These are phyloP conservation scores for Cercospora citrullina DNA, from an alignment of 2,329 filamentous ascomycete species.

Conservation along the genomic window DNA sequence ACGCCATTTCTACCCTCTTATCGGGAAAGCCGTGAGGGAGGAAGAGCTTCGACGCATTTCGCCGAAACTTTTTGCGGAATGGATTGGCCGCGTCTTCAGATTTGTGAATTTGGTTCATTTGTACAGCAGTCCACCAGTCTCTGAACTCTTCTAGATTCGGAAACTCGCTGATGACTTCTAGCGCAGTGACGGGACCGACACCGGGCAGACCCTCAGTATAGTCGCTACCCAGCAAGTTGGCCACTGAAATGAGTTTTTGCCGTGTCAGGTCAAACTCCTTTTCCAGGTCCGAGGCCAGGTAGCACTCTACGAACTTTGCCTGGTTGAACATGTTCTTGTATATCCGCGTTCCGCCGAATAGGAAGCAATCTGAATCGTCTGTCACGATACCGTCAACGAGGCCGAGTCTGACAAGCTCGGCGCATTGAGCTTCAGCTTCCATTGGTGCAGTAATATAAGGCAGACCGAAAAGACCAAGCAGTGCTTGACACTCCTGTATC, in stretches of 20 bases:
- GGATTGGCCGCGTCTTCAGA: slow-evolving; percentile 55
- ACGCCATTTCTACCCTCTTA: slow-evolving; percentile 75
- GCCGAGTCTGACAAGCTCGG: slow-evolving; percentile 79
- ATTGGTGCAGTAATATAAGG: slow-evolving; percentile 97
- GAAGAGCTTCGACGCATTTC: slow-evolving; percentile 82
- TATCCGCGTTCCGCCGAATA: slow-evolving; percentile 92
- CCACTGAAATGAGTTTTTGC: slow-evolving; percentile 83
- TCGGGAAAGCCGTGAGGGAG: slow-evolving; percentile 79
- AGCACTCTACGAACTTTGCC: slow-evolving; percentile 97
- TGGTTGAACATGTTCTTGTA: slow-evolving; percentile 99
- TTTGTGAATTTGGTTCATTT: slow-evolving; percentile 64
- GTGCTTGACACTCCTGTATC: slow-evolving; percentile 90
- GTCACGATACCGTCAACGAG: slow-evolving; percentile 97
- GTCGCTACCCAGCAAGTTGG: slow-evolving; percentile 87
- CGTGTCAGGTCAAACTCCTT: slow-evolving; percentile 85
- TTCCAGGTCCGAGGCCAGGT: slow-evolving; percentile 78
- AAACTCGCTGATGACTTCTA: slow-evolving; percentile 94
- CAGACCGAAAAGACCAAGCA: slow-evolving; percentile 85
- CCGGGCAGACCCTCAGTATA: slow-evolving; percentile 91
- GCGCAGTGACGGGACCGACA: slow-evolving; percentile 88
- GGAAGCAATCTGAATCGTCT: slow-evolving; percentile 92
- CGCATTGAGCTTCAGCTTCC: slow-evolving; percentile 98
- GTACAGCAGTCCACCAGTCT: slow-evolving; percentile 83
- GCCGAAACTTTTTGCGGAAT: slow-evolving; percentile 86
- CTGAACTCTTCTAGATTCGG: slow-evolving; percentile 72